Evolutionary conservation across 768 basidiomycete genomes (phyloP), one percentile per base, ranked within the genome.

Genomic region (Pholiota conissans): DNA sequence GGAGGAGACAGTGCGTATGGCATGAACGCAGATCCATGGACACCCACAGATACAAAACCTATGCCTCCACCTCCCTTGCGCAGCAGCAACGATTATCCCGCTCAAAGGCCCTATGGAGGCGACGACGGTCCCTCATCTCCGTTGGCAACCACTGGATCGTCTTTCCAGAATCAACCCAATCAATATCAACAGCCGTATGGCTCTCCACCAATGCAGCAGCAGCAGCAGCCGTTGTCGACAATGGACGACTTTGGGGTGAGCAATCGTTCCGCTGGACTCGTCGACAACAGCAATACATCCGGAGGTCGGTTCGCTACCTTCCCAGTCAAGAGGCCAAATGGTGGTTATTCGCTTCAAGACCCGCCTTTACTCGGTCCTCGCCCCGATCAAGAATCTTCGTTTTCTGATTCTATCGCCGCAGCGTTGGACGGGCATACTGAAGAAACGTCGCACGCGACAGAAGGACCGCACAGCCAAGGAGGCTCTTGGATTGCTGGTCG

Each of bases 251-350:
- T 79, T 53, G 79, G 75, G 18, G 64, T 74, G n/a, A 70, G 67
- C 27, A 55, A 55, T n/a, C 59, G 63, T 9, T 59, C 69, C 7
- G 42, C 64, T 10, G 67, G 69, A 14, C 55, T 63, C 0, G 57
- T 67, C 3, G 69, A 71, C 14, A 58, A 58, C 1, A 57, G 64
- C 3, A 65, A 61, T 27, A 64, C 65, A 27, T 62, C 63, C 9
- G 80, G 79, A 1, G 80, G 80, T 0, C 78, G 84, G 14, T 90
- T 89, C 63, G 84, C 85, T 24, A 91, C 90, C 1, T 83, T 90
- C 71, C 89, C 87, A 0, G 78, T 81, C 16, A 79, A 82, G 57
- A 68, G 70, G 55, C 63, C 68, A 6, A 57, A 49, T 10, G 62
- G 61, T 28, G 62, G 71, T 4, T 67, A 61, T 55, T 49, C 58